These are phyloP conservation scores for Cytospora mali DNA, from an alignment of 2,329 filamentous ascomycete species.

Conservation along the genomic window DNA sequence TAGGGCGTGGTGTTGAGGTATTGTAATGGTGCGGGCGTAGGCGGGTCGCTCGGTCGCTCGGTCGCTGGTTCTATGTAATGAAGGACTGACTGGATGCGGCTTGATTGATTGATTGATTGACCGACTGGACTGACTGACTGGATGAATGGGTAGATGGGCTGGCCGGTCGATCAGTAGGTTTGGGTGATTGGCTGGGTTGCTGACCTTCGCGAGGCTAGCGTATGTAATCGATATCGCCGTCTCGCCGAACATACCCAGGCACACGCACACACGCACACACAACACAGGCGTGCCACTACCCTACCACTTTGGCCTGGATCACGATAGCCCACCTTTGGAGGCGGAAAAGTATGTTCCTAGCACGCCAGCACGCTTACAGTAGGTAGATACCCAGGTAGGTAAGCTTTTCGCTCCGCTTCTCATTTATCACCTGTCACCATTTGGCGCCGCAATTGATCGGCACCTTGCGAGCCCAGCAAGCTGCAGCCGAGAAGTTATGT, in stretches of 20 bases:
- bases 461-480: constrained; percentile 1
- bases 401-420: too few species aligned
- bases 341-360: too few species aligned
- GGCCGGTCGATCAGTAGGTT: background rate
- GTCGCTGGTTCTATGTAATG: background rate
- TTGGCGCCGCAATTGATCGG: background rate
- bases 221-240: constrained; percentile 1
- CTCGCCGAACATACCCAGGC: background rate
- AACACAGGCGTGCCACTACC: too few species aligned
- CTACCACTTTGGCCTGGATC: too few species aligned
- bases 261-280: too few species aligned
- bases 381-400: too few species aligned
- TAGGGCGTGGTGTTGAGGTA: constrained; percentile 3
- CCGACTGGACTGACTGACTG: background rate
- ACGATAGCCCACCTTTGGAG: background rate
- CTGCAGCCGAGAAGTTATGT: constrained; percentile 9
- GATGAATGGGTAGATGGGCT: background rate
- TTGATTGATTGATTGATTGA: background rate
- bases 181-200: background rate
- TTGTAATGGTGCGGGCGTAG: background rate
- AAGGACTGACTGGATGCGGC: background rate
- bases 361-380: too few species aligned
- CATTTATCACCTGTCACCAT: too few species aligned
- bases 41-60: background rate
- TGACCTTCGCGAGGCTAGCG: constrained; percentile 2